Evolutionary conservation across 2,329 filamentous ascomycete genomes (phyloP).

Genomic region (Verticillium tricorpus): DNA sequence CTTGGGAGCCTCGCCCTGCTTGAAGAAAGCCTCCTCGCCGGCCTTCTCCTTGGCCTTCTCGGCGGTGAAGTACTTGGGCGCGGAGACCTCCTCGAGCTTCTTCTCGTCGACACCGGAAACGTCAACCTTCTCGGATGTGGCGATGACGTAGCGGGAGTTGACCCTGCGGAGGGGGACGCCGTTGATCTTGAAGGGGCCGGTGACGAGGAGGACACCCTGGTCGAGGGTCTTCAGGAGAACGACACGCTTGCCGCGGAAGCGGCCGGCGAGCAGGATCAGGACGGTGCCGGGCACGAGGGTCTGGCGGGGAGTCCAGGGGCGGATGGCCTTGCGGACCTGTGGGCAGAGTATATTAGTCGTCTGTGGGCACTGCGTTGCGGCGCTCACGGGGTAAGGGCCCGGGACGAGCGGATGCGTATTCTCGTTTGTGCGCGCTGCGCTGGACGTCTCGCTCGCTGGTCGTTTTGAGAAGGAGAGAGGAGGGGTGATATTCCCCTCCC

Average conservation of each 20-base stretch:
- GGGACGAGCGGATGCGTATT: neutral
- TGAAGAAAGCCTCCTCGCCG: slow-evolving; percentile 98
- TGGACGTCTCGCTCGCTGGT: neutral
- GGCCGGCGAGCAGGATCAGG: slow-evolving; percentile 97
- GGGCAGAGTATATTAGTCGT: neutral
- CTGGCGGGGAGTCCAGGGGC: slow-evolving; percentile 79
- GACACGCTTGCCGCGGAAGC: slow-evolving; percentile 99
- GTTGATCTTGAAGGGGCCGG: slow-evolving; percentile 99
- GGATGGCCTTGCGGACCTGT: slow-evolving; percentile 92
- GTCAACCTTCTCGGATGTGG: slow-evolving; percentile 81
- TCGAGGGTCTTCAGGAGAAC: slow-evolving; percentile 96
- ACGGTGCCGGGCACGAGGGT: slow-evolving; percentile 92
- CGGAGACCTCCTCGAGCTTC: slow-evolving; percentile 77
- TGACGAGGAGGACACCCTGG: slow-evolving; percentile 97
- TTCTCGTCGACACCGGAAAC: slow-evolving; percentile 80
- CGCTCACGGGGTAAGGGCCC: neutral
- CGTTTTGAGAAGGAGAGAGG: neutral
- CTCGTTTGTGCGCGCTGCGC: neutral
- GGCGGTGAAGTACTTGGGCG: slow-evolving; percentile 89
- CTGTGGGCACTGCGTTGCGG: neutral
- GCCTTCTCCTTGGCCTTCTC: slow-evolving; percentile 96
- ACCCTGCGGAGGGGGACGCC: slow-evolving; percentile 94
- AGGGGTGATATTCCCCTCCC: neutral
- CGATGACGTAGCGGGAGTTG: slow-evolving; percentile 91
- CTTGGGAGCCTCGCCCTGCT: slow-evolving; percentile 97